A percentile compares a stretch with the other conserved stretches of the same genome.
phyloP scores from a whole-genome alignment of 139 green algal species.

The Medakamo hakoo region DNA sequence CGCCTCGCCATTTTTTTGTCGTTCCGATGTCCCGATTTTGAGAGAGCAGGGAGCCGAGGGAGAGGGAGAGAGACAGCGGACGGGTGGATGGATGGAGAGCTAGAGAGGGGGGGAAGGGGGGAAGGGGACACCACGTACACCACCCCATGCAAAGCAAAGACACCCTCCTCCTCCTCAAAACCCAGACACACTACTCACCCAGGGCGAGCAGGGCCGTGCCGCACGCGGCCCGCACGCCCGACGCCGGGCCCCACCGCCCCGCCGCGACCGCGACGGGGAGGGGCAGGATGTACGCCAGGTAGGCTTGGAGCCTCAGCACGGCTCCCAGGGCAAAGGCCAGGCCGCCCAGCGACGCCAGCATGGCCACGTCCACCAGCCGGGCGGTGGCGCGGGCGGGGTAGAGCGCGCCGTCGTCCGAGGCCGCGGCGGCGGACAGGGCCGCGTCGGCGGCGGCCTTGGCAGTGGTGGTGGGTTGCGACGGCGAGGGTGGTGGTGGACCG shows the following conservation, averaged over 20 bases:
- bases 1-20: background rate
- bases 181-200: background rate
- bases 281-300: background rate
- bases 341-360: background rate
- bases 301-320: background rate
- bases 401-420: too few relatives aligned
- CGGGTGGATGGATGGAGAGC: too few relatives aligned
- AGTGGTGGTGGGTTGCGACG: too few relatives aligned
- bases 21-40: too few relatives aligned
- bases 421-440: too few relatives aligned
- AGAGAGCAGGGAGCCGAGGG: background rate
- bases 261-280: background rate
- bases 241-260: background rate
- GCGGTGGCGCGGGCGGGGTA: too few relatives aligned
- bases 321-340: background rate
- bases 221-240: background rate
- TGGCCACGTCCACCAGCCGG: background rate
- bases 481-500: too few relatives aligned
- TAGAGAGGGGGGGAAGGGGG: too few relatives aligned
- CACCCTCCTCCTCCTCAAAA: background rate
- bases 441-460: too few relatives aligned
- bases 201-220: background rate
- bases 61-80: too few relatives aligned
- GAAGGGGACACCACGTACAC: too few relatives aligned
- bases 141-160: background rate